Percentiles rank a stretch among this genome's conserved stretches.
phyloP scores from a whole-genome alignment of 306 rosid genomes.

The Dalbergia oliveri region DNA sequence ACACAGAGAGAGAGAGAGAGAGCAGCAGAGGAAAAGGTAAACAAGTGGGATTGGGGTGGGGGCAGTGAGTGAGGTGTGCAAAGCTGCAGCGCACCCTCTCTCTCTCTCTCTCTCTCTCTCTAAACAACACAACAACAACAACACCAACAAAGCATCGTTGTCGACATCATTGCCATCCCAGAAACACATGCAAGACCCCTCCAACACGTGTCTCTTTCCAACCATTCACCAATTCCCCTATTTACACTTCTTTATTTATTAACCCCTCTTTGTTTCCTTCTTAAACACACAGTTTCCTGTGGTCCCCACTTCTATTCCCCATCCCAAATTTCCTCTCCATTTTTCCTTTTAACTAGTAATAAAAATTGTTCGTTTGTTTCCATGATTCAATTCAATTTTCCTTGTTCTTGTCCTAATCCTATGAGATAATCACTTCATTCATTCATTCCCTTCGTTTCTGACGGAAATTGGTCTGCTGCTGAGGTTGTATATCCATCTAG shows the following conservation, averaged over 20 bases:
- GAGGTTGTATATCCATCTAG: conserved; percentile 38
- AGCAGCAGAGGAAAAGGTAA: too few relatives aligned
- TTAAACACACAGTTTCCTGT: conserved; percentile 25
- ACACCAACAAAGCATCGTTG: conserved; percentile 28
- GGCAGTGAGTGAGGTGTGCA: conserved; percentile 16
- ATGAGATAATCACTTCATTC: neutral
- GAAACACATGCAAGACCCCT: conserved; percentile 57
- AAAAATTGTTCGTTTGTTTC: neutral
- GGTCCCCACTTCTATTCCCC: conserved; percentile 33
- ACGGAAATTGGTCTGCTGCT: conserved; percentile 41
- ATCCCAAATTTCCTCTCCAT: neutral
- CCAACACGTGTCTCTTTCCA: conserved; percentile 50
- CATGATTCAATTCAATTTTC: neutral
- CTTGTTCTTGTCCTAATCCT: conserved; percentile 32
- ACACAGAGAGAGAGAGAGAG: too few relatives aligned
- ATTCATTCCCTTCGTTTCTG: conserved; percentile 35
- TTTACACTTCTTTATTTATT: conserved; percentile 28
- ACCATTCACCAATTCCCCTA: conserved; percentile 37
- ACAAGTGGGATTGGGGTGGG: too few relatives aligned
- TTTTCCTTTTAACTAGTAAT: neutral
- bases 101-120: too few relatives aligned
- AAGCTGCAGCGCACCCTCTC: conserved; percentile 42
- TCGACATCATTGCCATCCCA: conserved; percentile 60
- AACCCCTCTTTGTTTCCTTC: conserved; percentile 30
- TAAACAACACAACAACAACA: conserved; percentile 25